These are phyloP conservation scores for Puccinia triticina DNA, from an alignment of 1,284 basidiomycete species.

Conservation along the genomic window DNA sequence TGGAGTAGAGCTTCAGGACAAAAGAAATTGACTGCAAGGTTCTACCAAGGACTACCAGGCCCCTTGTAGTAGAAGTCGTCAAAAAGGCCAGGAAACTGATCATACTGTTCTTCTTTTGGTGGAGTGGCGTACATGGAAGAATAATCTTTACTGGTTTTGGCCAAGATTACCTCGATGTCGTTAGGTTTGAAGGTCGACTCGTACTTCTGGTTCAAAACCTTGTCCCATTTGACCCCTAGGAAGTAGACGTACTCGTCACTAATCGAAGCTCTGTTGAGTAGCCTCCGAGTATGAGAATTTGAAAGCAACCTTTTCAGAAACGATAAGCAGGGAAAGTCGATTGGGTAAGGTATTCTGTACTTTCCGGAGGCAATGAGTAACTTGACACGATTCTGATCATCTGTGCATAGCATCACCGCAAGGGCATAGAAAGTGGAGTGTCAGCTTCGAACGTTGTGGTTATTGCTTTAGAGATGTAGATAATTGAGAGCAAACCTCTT, in stretches of 20 bases:
- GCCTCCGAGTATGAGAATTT: background rate
- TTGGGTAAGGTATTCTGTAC: background rate
- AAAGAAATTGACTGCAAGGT: background rate
- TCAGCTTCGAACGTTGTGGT: background rate
- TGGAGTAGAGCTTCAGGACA: too few relatives aligned
- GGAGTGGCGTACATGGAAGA: background rate
- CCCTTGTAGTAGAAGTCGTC: background rate
- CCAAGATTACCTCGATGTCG: background rate
- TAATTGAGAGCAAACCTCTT: background rate
- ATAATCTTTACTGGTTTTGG: background rate
- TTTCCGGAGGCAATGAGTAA: background rate
- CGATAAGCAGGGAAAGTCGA: background rate
- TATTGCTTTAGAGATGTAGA: background rate
- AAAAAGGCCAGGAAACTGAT: slow-evolving; percentile 10
- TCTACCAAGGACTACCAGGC: background rate
- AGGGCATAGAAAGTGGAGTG: background rate
- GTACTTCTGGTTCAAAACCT: background rate
- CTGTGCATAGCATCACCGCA: background rate
- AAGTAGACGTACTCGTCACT: background rate
- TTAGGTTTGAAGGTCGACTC: background rate
- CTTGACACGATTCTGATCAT: background rate
- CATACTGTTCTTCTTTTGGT: background rate
- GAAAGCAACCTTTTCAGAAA: slow-evolving; percentile 19
- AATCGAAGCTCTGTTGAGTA: background rate
- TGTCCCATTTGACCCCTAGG: background rate